Evolutionary conservation across 1,139 yeast genomes (phyloP).

Genomic region (Meyerozyma sp.): DNA sequence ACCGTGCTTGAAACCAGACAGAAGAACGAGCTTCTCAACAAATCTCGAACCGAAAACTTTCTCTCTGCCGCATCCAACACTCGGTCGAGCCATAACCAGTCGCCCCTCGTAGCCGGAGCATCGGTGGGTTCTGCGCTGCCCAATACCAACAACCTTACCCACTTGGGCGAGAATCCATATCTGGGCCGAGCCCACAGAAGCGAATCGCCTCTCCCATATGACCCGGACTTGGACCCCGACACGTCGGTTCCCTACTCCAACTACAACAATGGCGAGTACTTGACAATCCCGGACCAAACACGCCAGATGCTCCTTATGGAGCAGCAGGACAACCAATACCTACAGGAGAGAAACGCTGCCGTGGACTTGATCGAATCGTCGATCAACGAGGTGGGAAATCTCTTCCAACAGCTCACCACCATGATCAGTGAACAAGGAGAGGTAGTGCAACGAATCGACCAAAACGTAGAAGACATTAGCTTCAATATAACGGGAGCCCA

Average conservation of each 20-base stretch:
- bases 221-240: conserved; percentile 32
- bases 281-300: conserved; percentile 69
- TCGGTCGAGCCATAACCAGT: conserved; percentile 19
- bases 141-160: conserved; percentile 8
- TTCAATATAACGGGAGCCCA: conserved; percentile 91
- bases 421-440: conserved; percentile 99
- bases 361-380: conserved; percentile 95
- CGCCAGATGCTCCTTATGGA: conserved; percentile 70
- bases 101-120: conserved; percentile 15
- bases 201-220: conserved; percentile 22
- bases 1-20: conserved; percentile 85
- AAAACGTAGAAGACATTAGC: conserved; percentile 89
- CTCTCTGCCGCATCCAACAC: conserved; percentile 46
- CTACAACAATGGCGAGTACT: conserved; percentile 31
- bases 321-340: conserved; percentile 61
- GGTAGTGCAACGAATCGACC: conserved; percentile 90
- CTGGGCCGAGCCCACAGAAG: conserved; percentile 17
- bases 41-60: conserved; percentile 80
- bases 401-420: conserved; percentile 90
- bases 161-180: conserved; percentile 40
- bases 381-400: conserved; percentile 91
- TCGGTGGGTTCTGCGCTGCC: conserved; percentile 3
- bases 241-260: conserved; percentile 21
- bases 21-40: conserved; percentile 73
- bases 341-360: conserved; percentile 82